Conservation (phyloP, 805 yeast genomes). For the Candida ponderosae region DNA sequence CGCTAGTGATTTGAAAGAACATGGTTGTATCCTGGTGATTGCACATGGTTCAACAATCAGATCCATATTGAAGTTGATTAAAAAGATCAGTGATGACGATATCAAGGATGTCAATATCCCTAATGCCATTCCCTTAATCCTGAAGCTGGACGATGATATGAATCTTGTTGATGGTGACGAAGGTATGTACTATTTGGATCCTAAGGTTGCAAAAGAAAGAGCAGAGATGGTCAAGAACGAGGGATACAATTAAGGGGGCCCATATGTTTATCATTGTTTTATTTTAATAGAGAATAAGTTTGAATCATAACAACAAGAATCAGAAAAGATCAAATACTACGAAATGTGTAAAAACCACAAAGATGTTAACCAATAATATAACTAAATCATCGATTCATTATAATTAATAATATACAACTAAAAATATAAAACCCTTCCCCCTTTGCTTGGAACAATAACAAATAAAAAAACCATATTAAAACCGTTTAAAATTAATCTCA, state of each 20-base stretch:
- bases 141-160: conserved; percentile 48
- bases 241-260: too few relatives aligned
- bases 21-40: conserved; percentile 56
- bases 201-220: conserved; percentile 70
- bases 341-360: too few relatives aligned
- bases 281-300: too few relatives aligned
- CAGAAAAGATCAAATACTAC: too few relatives aligned
- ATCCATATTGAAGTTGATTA: conserved; percentile 63
- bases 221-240: conserved; percentile 76
- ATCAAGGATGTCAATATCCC: conserved; percentile 75
- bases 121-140: conserved; percentile 73
- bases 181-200: conserved; percentile 54
- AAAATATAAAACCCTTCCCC: too few relatives aligned
- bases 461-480: neutral
- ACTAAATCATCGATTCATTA: too few relatives aligned
- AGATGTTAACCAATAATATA: too few relatives aligned
- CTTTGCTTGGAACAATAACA: too few relatives aligned
- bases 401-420: too few relatives aligned
- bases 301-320: too few relatives aligned
- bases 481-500: conserved; percentile 1
- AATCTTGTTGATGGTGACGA: conserved; percentile 41
- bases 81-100: conserved; percentile 55
- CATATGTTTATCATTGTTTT: too few relatives aligned
- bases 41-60: conserved; percentile 82
- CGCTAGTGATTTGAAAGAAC: conserved; percentile 38